A percentile compares a stretch with the other conserved stretches of the same genome.
phyloP scores from a whole-genome alignment of 1,284 basidiomycete species.

The Apiotrichum akiyoshidainum region DNA sequence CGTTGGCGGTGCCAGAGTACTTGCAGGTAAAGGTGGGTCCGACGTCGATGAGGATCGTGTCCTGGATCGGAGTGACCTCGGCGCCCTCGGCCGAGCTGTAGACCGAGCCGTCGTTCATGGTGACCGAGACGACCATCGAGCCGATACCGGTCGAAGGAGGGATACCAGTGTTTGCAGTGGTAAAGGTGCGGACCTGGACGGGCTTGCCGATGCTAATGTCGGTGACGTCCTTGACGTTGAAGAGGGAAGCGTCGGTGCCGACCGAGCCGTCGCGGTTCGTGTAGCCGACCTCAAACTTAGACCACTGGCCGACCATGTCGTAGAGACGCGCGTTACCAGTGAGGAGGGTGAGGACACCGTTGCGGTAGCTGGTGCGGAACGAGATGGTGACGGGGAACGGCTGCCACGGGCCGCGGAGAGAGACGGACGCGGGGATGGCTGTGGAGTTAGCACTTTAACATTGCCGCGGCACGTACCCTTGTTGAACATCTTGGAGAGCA shows the following conservation, averaged over 20 bases:
- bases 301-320: constrained; percentile 16
- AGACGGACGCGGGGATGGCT: constrained; percentile 15
- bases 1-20: constrained; percentile 7
- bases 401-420: constrained; percentile 10
- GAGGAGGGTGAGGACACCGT: constrained; percentile 8
- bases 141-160: no score
- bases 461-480: neutral
- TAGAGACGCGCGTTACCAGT: constrained; percentile 13
- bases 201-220: constrained; percentile 10
- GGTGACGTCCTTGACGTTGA: neutral
- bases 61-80: constrained; percentile 7
- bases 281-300: constrained; percentile 12
- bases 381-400: constrained; percentile 17
- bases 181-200: constrained; percentile 10
- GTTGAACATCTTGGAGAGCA: constrained; percentile 16
- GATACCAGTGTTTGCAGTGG: neutral
- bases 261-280: constrained; percentile 15
- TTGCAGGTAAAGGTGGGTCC: constrained; percentile 6
- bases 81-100: constrained; percentile 3
- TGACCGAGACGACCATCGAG: neutral
- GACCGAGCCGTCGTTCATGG: constrained; percentile 13
- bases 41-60: constrained; percentile 13
- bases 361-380: constrained; percentile 7
- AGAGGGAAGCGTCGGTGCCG: constrained; percentile 3
- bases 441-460: neutral